Conservation (phyloP, 441 rosid genomes). For the Sinapis alba region DNA sequence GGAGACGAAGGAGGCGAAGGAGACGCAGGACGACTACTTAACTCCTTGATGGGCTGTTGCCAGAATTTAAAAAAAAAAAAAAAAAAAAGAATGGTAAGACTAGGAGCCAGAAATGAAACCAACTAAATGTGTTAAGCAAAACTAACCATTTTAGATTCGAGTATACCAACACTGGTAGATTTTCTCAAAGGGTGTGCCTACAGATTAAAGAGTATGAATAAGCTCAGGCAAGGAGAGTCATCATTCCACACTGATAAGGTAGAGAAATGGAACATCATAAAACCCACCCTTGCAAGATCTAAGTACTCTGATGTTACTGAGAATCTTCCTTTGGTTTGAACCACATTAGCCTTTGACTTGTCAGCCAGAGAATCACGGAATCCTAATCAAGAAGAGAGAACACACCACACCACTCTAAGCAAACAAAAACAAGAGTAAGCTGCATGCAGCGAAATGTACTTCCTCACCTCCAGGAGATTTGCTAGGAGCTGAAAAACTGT, state of each 20-base stretch:
- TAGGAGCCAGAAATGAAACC: constrained; percentile 4
- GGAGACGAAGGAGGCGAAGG: constrained; percentile 19
- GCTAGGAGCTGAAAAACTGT: constrained; percentile 94
- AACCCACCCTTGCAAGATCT: constrained; percentile 81
- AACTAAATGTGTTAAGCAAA: constrained; percentile 27
- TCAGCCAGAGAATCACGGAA: constrained; percentile 88
- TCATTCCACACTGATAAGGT: constrained; percentile 13
- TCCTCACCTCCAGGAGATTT: constrained; percentile 87
- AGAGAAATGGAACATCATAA: constrained; percentile 19
- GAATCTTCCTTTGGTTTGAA: constrained; percentile 94
- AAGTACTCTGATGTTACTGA: constrained; percentile 96
- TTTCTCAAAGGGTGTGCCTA: constrained; percentile 83
- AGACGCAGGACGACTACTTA: constrained; percentile 37
- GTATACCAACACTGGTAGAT: constrained; percentile 85
- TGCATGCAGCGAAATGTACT: constrained; percentile 8
- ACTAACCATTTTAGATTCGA: constrained; percentile 70
- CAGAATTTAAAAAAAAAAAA: neutral
- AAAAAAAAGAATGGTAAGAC: neutral
- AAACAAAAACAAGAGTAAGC: constrained; percentile 11
- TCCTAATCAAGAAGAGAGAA: constrained; percentile 47
- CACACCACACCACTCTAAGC: neutral
- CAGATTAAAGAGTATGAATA: constrained; percentile 34
- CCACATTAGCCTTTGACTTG: constrained; percentile 78
- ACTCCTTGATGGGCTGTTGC: constrained; percentile 50
- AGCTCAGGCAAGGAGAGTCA: constrained; percentile 19